These are phyloP conservation scores for Beauveria pseudobassiana DNA, from an alignment of 2,329 filamentous ascomycete genomes.

Conservation along the genomic window DNA sequence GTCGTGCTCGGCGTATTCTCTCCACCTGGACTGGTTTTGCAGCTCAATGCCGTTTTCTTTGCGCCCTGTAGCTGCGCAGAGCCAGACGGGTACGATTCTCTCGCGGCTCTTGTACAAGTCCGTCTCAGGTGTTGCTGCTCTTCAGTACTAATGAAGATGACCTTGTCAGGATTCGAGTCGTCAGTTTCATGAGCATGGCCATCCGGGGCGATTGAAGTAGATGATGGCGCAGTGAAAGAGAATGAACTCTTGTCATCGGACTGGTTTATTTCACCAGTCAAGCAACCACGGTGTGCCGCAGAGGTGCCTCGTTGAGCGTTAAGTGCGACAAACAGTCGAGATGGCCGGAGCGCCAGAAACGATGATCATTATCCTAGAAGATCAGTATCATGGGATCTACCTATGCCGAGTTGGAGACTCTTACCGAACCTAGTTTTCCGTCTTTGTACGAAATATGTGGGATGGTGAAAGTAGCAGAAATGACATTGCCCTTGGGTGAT, in stretches of 20 bases:
- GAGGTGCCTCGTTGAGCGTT: constrained; percentile 71
- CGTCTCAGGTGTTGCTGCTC: constrained; percentile 64
- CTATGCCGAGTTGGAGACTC: constrained; percentile 16
- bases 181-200: constrained; percentile 48
- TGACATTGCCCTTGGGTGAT: constrained; percentile 51
- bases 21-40: constrained; percentile 79
- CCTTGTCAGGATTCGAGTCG: background rate
- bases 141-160: constrained; percentile 57
- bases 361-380: background rate
- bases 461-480: constrained; percentile 58
- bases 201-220: constrained; percentile 34
- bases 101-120: constrained; percentile 65
- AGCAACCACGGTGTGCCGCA: constrained; percentile 86
- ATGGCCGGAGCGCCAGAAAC: constrained; percentile 64
- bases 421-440: constrained; percentile 53
- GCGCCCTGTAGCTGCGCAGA: constrained; percentile 67
- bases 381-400: background rate
- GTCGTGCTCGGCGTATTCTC: constrained; percentile 82
- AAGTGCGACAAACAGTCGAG: constrained; percentile 88
- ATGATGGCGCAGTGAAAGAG: constrained; percentile 20
- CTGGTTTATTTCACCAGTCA: constrained; percentile 80
- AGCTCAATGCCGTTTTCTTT: constrained; percentile 61
- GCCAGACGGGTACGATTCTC: constrained; percentile 81
- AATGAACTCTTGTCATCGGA: background rate
- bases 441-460: constrained; percentile 51